Evolutionary conservation across 2,329 filamentous ascomycete genomes (phyloP), one percentile per base, ranked within the genome.

Genomic region (Daldinia sp.): DNA sequence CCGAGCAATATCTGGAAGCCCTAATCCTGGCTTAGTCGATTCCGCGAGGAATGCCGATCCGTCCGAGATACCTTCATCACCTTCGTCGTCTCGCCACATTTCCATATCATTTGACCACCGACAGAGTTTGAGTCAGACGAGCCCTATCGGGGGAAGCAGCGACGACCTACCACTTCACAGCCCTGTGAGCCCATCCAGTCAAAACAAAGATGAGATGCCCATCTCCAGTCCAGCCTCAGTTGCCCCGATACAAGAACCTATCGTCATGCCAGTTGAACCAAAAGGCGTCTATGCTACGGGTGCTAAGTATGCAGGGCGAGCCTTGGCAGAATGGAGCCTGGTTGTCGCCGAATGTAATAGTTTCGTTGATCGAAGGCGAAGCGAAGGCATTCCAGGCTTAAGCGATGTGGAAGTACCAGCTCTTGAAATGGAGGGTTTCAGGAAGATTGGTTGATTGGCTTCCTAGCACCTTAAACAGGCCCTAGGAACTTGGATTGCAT

Each of bases 341-440:
- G 85, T 94, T 17, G 87, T 93, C 13, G 85, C 86, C 58, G 92
- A 95, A 74, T 92, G 88, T 79, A 92, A 94, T 77, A 91, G 87
- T 72, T 95, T 94, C 76, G 87, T 93, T 29, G 91, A 94, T 61
- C 83, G 91, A 45, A 84, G 92, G 56, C 87, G 88, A 52, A 87
- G 87, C 47, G 92, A 95, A 73, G 91, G 91, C 43, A 85, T 93
- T 8, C 82, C 85, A 1, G 80, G 81, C 0, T 84, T 92, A 62
- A 82, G 80, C 68, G 86, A 89, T 41, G 87, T 94, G 39, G 91
- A 94, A 75, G 88, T 89, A 39, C 89, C 89, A 2, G 82, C 80
- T 4, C 78, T 91, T 19, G 84, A 85, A 1, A 85, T 90, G 4
- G 88, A 91, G 67, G 84, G 86, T 2, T 85, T 90, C 69, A 80